Evolutionary conservation across 129 eudicot genomes (phyloP).

Genomic region (Flaveria bidentis): DNA sequence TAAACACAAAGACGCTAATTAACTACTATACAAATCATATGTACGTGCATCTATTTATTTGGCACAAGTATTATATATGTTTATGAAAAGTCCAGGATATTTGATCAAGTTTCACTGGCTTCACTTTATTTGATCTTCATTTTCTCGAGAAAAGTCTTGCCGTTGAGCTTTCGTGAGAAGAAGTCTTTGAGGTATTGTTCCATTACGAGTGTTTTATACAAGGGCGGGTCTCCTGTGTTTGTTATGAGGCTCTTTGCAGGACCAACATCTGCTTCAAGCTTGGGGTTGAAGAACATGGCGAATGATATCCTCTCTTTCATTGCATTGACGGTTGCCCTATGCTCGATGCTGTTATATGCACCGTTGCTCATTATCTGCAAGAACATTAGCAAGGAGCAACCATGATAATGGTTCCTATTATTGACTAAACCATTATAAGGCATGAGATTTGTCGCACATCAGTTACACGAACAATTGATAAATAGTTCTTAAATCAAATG

Average conservation of each 20-base stretch:
- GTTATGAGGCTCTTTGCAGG: slow-evolving; percentile 35
- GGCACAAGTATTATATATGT: background rate
- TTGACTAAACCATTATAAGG: no score
- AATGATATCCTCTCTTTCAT: slow-evolving; percentile 35
- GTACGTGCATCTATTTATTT: background rate
- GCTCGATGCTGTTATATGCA: slow-evolving; percentile 43
- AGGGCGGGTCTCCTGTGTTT: slow-evolving; percentile 27
- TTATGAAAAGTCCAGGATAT: background rate
- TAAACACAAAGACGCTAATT: background rate
- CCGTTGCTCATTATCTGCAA: slow-evolving; percentile 49
- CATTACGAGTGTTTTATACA: slow-evolving; percentile 38
- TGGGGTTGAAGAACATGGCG: slow-evolving; percentile 50
- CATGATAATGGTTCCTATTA: no score
- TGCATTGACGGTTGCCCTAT: slow-evolving; percentile 39
- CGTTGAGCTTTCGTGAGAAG: slow-evolving; percentile 42
- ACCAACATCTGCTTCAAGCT: slow-evolving; percentile 43
- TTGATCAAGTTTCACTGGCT: background rate
- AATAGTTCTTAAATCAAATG: no score
- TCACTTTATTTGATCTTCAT: slow-evolving; percentile 29
- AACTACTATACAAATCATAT: background rate
- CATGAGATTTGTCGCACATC: no score
- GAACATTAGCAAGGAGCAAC: background rate
- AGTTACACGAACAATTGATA: no score
- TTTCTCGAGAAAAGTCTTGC: slow-evolving; percentile 43
- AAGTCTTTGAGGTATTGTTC: slow-evolving; percentile 43